Percentiles rank a stretch among this genome's conserved stretches.
phyloP scores from a whole-genome alignment of 1,284 basidiomycete genomes.

The Entoloma clypeatum region DNA sequence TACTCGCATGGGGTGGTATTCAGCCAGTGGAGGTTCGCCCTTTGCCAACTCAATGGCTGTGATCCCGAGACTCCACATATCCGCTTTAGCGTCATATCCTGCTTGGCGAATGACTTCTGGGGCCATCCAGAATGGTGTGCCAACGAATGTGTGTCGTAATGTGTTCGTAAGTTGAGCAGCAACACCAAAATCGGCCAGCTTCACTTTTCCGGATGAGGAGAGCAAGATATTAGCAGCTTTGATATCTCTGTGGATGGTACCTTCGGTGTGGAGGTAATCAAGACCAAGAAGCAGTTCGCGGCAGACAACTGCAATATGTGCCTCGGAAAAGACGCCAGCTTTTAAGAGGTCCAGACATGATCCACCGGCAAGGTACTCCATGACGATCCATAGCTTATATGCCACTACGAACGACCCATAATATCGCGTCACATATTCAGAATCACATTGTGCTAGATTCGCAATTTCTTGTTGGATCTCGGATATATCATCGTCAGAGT shows the following conservation, averaged over 20 bases:
- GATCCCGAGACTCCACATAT: conserved; percentile 97
- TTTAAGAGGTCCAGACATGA: conserved; percentile 96
- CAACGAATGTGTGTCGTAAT: conserved; percentile 90
- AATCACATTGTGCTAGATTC: conserved; percentile 92
- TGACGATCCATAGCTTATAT: conserved; percentile 99
- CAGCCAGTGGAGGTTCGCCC: conserved; percentile 89
- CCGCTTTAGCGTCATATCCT: conserved; percentile 94
- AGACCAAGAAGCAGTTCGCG: conserved; percentile 92
- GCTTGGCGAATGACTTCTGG: conserved; percentile 97
- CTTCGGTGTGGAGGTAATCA: conserved; percentile 91
- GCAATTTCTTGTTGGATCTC: conserved; percentile 99
- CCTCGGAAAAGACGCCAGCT: conserved; percentile 85
- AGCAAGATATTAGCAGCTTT: conserved; percentile 97
- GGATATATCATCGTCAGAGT: conserved; percentile 91
- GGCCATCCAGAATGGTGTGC: conserved; percentile 98
- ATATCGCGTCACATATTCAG: conserved; percentile 93
- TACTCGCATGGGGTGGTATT: conserved; percentile 95
- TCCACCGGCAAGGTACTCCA: conserved; percentile 99
- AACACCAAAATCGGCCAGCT: conserved; percentile 96
- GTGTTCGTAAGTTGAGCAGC: conserved; percentile 90
- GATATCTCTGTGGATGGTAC: conserved; percentile 98
- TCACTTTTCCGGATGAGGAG: conserved; percentile 88
- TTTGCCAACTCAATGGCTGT: conserved; percentile 96
- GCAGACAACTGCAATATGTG: conserved; percentile 91
- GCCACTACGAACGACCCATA: conserved; percentile 96